Base-by-base conservation (phyloP, 495 filamentous ascomycete genomes). In the Paragyromitra xinjiangensis region DNA sequence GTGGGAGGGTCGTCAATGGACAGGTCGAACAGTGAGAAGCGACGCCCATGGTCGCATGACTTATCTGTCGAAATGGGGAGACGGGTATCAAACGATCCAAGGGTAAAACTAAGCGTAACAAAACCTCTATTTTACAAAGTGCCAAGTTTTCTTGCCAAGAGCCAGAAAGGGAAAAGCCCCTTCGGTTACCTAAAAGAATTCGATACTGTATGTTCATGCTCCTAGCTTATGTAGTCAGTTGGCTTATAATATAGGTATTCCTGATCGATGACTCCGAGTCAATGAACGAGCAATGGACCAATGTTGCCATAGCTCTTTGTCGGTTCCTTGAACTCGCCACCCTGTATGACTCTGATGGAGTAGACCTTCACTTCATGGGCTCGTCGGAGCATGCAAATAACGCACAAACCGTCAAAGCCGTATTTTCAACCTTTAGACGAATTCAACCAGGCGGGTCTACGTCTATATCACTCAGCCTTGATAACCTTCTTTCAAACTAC, bases 251-350 rank as follows among this genome's bases (percentile, higher is more conserved):
- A 64, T 44, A 78, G 76, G 72, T 78, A 6, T 78, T 78, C 45
- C 34, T 78, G 14, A 76, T 78, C 39, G 76, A 78, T 67, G 73
- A 78, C 40, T 78, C 64, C n/a, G 64, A 75, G 24, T 78, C 76
- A 2, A 76, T 76, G 76, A 50, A 12, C n/a, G n/a, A n/a, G 8
- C 71, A 67, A 22, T 78, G 76, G 76, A n/a, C 67, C 14, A 68
- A 53, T 50, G 72, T 78, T 58, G 56, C 71, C 7, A 12, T 69
- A 16, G 65, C 70, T 19, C 70, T 78, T 26, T 59, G 42, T 11
- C 71, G 72, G n/a, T 75, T 78, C 48, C 39, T 69, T 16, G 63
- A 67, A 6, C 56, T 78, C n/a, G 76, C 76, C 26, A 69, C 64
- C 24, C 0, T 55, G 12, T 78, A 75, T 45, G 72, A 78, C n/a